These are phyloP conservation scores for Boletus sensibilis DNA, from an alignment of 768 basidiomycete genomes.

Conservation along the genomic window DNA sequence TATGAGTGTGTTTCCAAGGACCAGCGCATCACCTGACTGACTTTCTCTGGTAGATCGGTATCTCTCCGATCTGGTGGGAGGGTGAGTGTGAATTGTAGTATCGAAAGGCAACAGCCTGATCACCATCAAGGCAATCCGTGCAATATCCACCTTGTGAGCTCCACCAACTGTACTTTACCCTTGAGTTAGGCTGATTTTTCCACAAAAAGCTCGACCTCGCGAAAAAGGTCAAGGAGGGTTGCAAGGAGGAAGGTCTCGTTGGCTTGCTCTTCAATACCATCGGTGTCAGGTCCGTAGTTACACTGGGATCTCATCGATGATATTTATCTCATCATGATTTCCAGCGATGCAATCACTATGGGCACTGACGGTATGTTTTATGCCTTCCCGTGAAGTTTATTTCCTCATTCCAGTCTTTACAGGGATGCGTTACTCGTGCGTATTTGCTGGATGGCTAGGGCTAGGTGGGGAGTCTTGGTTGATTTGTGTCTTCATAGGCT, in stretches of 20 bases:
- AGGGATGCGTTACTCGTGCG: slow-evolving; percentile 90
- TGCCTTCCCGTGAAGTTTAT: not conserved
- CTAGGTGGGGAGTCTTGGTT: not conserved
- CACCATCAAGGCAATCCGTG: slow-evolving; percentile 71
- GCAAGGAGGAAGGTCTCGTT: slow-evolving; percentile 75
- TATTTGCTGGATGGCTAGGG: slow-evolving; percentile 8
- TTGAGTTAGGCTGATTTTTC: slow-evolving; percentile 1
- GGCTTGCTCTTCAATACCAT: slow-evolving; percentile 85
- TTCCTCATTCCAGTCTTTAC: not conserved
- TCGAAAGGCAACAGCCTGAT: not conserved
- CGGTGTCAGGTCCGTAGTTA: slow-evolving; percentile 62
- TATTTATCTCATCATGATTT: not conserved
- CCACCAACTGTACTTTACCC: not conserved
- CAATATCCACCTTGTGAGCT: slow-evolving; percentile 72
- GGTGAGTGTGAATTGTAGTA: slow-evolving; percentile 40
- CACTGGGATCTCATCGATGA: not conserved
- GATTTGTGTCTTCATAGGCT: slow-evolving; percentile 44
- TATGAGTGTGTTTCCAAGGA: slow-evolving; percentile 25
- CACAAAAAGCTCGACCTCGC: slow-evolving; percentile 68
- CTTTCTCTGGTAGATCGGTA: slow-evolving; percentile 60
- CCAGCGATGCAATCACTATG: slow-evolving; percentile 86
- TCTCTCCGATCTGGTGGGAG: slow-evolving; percentile 92
- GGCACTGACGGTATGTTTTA: slow-evolving; percentile 70
- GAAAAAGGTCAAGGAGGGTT: slow-evolving; percentile 78
- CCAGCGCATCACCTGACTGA: slow-evolving; percentile 7